phyloP scores from a whole-genome alignment of 441 rosid genomes.

The Pelargonium australe region DNA sequence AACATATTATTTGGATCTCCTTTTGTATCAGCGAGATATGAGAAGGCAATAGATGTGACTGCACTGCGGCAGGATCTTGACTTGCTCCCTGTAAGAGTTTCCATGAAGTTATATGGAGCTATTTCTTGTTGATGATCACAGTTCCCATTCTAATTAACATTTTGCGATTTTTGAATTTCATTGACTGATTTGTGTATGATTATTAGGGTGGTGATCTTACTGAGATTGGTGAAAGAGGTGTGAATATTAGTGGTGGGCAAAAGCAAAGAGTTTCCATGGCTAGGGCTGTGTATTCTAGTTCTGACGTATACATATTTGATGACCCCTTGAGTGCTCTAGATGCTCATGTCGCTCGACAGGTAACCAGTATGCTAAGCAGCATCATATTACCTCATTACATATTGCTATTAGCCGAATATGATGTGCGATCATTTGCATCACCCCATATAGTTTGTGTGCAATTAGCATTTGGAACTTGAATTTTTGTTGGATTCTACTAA shows the following conservation, averaged over 20 bases:
- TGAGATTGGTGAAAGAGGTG: conserved; percentile 97
- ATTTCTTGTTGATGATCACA: conserved; percentile 14
- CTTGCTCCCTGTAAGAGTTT: conserved; percentile 69
- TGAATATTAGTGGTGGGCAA: conserved; percentile 93
- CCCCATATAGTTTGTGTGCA: background rate
- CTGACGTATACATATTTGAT: conserved; percentile 81
- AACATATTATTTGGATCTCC: conserved; percentile 80
- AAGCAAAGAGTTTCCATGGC: conserved; percentile 99
- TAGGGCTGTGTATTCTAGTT: conserved; percentile 79
- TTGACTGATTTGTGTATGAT: conserved; percentile 21
- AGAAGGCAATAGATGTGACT: conserved; percentile 76
- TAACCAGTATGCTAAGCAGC: conserved; percentile 18
- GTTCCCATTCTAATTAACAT: conserved; percentile 3
- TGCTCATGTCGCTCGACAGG: conserved; percentile 94
- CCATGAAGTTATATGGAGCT: conserved; percentile 5
- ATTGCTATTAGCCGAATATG: conserved; percentile 1
- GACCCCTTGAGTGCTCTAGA: conserved; percentile 96
- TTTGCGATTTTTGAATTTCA: conserved; percentile 15
- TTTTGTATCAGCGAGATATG: conserved; percentile 62
- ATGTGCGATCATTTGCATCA: conserved; percentile 5
- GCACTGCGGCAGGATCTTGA: conserved; percentile 85
- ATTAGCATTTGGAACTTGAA: background rate
- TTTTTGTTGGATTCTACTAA: conserved; percentile 11
- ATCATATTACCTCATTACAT: background rate
- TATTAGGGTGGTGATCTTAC: conserved; percentile 88